Percentiles rank a stretch among this genome's conserved stretches.
Conservation (phyloP, 768 basidiomycete species). For the Epithele typhae region DNA sequence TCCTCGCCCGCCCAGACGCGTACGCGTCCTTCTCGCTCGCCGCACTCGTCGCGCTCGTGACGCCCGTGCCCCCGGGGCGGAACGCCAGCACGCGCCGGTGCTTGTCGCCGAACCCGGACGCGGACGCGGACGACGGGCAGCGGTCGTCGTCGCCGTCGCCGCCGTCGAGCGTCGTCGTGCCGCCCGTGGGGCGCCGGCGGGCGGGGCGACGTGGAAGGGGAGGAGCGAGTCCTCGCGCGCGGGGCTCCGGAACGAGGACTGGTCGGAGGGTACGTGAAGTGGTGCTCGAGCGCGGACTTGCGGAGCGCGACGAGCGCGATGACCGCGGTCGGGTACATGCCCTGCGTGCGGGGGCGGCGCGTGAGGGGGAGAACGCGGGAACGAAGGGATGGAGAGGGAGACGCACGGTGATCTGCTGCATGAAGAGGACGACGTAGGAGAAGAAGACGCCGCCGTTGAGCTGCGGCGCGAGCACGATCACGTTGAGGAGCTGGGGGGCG, state of each 20-base stretch:
- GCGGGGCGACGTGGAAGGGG: neutral
- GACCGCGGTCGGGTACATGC: conserved; percentile 3
- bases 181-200: neutral
- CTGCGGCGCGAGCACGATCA: neutral
- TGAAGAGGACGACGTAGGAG: neutral
- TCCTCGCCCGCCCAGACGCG: too few species aligned
- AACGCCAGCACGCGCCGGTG: too few species aligned
- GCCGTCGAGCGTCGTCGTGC: neutral
- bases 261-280: conserved; percentile 1
- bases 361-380: too few species aligned
- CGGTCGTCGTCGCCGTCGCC: neutral
- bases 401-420: conserved; percentile 3
- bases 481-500: neutral
- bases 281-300: conserved; percentile 1
- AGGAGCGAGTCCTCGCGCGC: neutral
- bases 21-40: too few species aligned
- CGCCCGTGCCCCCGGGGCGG: too few species aligned
- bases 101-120: too few species aligned
- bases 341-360: neutral
- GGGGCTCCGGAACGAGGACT: too few species aligned
- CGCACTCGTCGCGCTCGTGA: too few species aligned
- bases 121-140: too few species aligned
- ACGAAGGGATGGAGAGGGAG: neutral
- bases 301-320: conserved; percentile 3
- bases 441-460: neutral